These are phyloP conservation scores for Gliomastix tumulicola DNA, from an alignment of 2,329 filamentous ascomycete species.

Conservation along the genomic window DNA sequence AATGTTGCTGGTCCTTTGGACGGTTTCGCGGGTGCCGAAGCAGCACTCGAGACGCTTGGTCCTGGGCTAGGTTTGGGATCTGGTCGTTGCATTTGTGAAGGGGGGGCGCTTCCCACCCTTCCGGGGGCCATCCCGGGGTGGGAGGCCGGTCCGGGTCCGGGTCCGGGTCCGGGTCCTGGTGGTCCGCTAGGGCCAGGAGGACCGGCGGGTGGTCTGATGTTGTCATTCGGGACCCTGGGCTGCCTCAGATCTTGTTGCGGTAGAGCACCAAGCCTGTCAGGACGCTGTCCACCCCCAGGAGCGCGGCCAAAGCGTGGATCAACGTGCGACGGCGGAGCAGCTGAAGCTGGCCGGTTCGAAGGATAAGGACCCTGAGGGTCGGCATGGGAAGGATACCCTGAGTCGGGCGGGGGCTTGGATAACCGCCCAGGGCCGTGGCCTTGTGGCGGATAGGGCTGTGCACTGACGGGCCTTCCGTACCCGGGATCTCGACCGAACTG, in stretches of 20 bases:
- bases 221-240: background rate
- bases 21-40: slow-evolving; percentile 24
- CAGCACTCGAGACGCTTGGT: slow-evolving; percentile 19
- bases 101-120: slow-evolving; percentile 29
- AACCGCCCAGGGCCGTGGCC: no score
- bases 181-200: slow-evolving; percentile 7
- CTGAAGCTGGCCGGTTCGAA: slow-evolving; percentile 16
- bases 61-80: slow-evolving; percentile 10
- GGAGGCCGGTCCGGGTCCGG: no score
- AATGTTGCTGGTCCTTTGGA: slow-evolving; percentile 87
- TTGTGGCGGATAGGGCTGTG: slow-evolving; percentile 6
- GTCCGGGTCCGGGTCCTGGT: no score
- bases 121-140: no score
- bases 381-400: no score
- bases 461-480: no score
- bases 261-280: background rate
- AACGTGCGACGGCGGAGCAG: slow-evolving; percentile 1
- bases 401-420: no score
- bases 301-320: background rate
- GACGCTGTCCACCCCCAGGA: background rate
- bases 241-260: slow-evolving; percentile 1
- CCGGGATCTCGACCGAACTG: no score
- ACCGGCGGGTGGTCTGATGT: slow-evolving; percentile 4
- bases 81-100: slow-evolving; percentile 18
- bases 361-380: slow-evolving; percentile 6